Evolutionary conservation across 257 asterid genomes (phyloP), one percentile per base, ranked within the genome.

Genomic region (Penstemon newberryi): DNA sequence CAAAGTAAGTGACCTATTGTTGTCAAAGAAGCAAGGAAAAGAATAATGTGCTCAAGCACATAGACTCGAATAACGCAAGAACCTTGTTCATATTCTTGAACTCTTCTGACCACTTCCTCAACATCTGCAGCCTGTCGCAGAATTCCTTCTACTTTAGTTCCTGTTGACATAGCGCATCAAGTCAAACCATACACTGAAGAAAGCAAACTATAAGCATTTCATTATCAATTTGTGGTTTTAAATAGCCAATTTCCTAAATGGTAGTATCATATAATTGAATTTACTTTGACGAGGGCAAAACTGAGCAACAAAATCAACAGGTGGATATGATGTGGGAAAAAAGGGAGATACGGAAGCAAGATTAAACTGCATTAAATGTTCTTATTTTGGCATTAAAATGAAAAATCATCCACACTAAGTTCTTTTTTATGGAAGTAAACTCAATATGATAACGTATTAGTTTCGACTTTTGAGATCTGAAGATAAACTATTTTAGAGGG

Each of bases 51-150:
- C 33, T 36, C 13, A 49, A 59, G 39, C 65, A 64, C 45, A 51
- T 37, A 41, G 56, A 45, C 55, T 66, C 60, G 70, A 72, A 62
- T 40, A 13, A 64, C 13, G 66, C 45, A 49, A 61, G 64, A 65
- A 91, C 97, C 97, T 91, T 84, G 90, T 75, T 89, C 97, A 58
- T 91, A 91, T 72, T 87, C 93, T 55, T 87, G 86, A 75, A 91
- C 96, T 85, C 97, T 79, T 62, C 65, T 83, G 18, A 82, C 90
- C 62, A 91, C 97, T 85, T 91, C 97, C 80, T 91, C 97, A 46
- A 89, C 95, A 60, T 91, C 97, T 42, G 97, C 97, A 65, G 96
- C 76, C 70, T 84, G 93, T 62, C 97, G 82, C 80, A 91, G 78
- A 67, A 91, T 89, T 72, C 97, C 97, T 82, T 91, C 97, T 41